A percentile compares a stretch with the other conserved stretches of the same genome.
Conservation (phyloP, 106 monocot genomes). For the Agapanthus africanus region DNA sequence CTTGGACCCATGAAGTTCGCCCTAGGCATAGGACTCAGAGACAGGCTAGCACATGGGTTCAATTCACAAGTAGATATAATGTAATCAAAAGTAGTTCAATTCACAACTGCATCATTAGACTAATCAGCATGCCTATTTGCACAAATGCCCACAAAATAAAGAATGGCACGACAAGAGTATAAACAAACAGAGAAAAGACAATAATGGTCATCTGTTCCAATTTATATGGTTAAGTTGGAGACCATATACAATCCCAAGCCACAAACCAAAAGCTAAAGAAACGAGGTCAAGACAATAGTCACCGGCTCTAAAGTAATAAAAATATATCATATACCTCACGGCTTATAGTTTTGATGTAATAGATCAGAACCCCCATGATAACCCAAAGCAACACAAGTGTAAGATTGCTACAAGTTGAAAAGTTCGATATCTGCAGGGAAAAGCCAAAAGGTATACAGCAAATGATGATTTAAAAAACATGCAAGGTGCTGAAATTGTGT, state of each 20-base stretch:
- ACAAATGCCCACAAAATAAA: too few relatives aligned
- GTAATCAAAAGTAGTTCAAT: too few relatives aligned
- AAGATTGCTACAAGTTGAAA: constrained; percentile 72
- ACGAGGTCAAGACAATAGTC: too few relatives aligned
- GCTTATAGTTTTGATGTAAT: constrained; percentile 66
- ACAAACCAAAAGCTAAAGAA: not conserved
- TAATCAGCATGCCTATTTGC: too few relatives aligned
- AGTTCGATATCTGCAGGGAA: constrained; percentile 73
- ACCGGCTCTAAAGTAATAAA: not conserved
- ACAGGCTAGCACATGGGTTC: too few relatives aligned
- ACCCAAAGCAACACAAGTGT: constrained; percentile 69
- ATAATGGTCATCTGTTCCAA: not conserved
- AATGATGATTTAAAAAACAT: not conserved
- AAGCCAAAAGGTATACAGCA: too few relatives aligned
- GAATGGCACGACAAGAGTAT: too few relatives aligned
- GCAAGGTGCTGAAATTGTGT: too few relatives aligned
- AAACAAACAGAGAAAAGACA: not conserved
- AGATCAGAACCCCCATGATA: constrained; percentile 56
- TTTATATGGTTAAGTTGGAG: not conserved
- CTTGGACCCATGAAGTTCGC: too few relatives aligned
- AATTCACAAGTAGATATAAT: too few relatives aligned
- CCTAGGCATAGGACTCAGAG: too few relatives aligned
- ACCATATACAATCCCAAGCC: not conserved
- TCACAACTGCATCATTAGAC: too few relatives aligned
- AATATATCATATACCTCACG: constrained; percentile 22